Evolutionary conservation across 345 rosid species (phyloP), one percentile per base, ranked within the genome.

Genomic region (Syzygium oleosum): DNA sequence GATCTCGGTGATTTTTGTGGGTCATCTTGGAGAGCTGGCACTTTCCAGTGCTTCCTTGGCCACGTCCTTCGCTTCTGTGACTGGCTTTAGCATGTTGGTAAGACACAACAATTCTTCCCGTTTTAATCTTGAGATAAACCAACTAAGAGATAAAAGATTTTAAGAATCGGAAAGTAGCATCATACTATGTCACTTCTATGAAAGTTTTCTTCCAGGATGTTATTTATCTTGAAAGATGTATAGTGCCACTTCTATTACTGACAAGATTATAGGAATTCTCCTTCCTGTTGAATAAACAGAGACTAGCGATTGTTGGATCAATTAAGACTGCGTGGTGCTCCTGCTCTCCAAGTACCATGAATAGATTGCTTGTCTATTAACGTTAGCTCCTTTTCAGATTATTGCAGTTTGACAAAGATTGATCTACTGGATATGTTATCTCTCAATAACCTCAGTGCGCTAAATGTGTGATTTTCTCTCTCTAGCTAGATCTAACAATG

Each of bases 1-100:
- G 23, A 87, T 90, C 52, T 88, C 91, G 41, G 89, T 93, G 41
- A 92, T 93, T 92, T 91, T 92, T 87, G 93, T 93, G n/a, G 93
- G 85, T 85, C 86, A 88, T 51, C 89, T 85, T 22, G 90, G 88
- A 9, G 86, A 85, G 78, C 68, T 91, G 52, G 68, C 93, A 2
- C 92, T 93, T 59, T 86, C 95, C 2, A 87, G 93, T 49, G 92
- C 94, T 88, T 89, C 92, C 8, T 86, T 92, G 78, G 93, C 95
- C 68, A 91, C 93, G 63, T 90, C 92, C 61, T 92, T 92, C 27
- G 91, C 93, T 89, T 91, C 92, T 0, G 93, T 93, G 43, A 90
- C 94, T 13, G 92, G 94, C 38, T 93, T 93, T 89, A 87, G 89
- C 84, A 89, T 93, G 85, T 63, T 92, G 90, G 95, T 93, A 38